Conservation (phyloP, 805 yeast genomes). For the Candida sphagnicola region DNA sequence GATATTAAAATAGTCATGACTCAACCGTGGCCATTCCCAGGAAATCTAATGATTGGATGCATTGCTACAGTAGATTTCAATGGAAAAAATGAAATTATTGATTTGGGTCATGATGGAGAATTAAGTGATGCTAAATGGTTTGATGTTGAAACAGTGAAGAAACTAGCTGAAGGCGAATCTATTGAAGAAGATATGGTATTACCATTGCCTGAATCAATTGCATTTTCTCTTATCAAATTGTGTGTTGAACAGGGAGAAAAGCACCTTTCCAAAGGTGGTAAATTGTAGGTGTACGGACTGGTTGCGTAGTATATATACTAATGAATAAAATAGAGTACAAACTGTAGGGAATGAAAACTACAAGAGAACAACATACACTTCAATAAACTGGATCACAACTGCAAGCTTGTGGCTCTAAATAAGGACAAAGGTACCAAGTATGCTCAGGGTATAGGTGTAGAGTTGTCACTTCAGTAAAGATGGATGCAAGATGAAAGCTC, state of each 20-base stretch:
- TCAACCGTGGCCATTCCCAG: constrained; percentile 99
- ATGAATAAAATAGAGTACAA: too few species aligned
- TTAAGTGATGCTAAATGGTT: constrained; percentile 86
- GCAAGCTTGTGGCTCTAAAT: too few species aligned
- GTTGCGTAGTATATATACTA: too few species aligned
- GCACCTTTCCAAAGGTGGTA: background rate
- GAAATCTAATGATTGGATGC: constrained; percentile 91
- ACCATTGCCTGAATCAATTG: constrained; percentile 44
- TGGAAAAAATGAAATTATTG: constrained; percentile 59
- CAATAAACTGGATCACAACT: too few species aligned
- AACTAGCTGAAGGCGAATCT: constrained; percentile 27
- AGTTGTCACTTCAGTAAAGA: too few species aligned
- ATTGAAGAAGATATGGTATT: constrained; percentile 33
- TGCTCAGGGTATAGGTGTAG: too few species aligned
- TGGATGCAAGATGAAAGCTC: too few species aligned
- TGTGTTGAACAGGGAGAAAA: constrained; percentile 24
- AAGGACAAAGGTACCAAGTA: too few species aligned
- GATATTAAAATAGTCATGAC: constrained; percentile 61
- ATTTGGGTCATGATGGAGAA: constrained; percentile 82
- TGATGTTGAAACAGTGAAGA: constrained; percentile 47
- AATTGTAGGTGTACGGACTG: too few species aligned
- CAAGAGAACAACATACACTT: too few species aligned
- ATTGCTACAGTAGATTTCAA: constrained; percentile 71
- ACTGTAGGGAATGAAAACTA: too few species aligned
- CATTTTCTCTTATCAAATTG: constrained; percentile 39